Evolutionary conservation across 2,329 filamentous ascomycete species (phyloP).

Genomic region (Neofusicoccum laricinum): DNA sequence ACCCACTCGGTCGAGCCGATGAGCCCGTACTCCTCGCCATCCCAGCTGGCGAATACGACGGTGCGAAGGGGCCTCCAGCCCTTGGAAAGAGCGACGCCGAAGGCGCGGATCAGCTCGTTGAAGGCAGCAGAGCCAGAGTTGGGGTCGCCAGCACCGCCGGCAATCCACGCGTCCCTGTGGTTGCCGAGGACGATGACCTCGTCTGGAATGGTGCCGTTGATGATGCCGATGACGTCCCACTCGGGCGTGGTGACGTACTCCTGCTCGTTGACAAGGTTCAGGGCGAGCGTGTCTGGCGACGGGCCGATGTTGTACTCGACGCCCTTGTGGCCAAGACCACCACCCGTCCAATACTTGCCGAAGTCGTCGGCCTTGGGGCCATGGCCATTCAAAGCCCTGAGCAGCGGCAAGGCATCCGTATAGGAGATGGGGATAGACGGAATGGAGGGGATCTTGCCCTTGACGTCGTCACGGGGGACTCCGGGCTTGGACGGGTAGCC

Average conservation of each 20-base stretch:
- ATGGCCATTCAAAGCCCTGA: slow-evolving; percentile 87
- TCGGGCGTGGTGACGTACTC: slow-evolving; percentile 50
- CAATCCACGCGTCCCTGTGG: slow-evolving; percentile 86
- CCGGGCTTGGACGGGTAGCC: slow-evolving; percentile 92
- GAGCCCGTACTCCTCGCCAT: slow-evolving; percentile 75
- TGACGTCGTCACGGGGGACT: slow-evolving; percentile 69
- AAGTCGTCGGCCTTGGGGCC: slow-evolving; percentile 76
- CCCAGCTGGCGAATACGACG: slow-evolving; percentile 77
- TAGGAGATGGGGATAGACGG: slow-evolving; percentile 92
- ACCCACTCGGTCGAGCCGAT: slow-evolving; percentile 91
- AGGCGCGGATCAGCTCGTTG: slow-evolving; percentile 74
- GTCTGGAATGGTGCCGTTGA: slow-evolving; percentile 81
- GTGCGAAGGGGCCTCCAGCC: slow-evolving; percentile 87
- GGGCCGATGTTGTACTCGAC: slow-evolving; percentile 84
- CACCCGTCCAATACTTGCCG: slow-evolving; percentile 67
- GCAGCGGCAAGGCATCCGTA: slow-evolving; percentile 76
- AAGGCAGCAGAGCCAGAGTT: slow-evolving; percentile 78
- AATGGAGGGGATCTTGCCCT: slow-evolving; percentile 73
- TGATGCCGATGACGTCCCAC: slow-evolving; percentile 80
- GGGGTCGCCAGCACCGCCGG: slow-evolving; percentile 75
- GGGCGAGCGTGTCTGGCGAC: slow-evolving; percentile 63
- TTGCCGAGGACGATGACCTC: slow-evolving; percentile 91
- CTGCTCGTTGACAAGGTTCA: slow-evolving; percentile 50
- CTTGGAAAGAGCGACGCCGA: slow-evolving; percentile 66
- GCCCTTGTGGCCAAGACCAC: slow-evolving; percentile 74